Percentiles rank a stretch among this genome's conserved stretches.
These are phyloP conservation scores for Skeletonema potamos DNA, from an alignment of 108 stramenopile species.

Conservation along the genomic window DNA sequence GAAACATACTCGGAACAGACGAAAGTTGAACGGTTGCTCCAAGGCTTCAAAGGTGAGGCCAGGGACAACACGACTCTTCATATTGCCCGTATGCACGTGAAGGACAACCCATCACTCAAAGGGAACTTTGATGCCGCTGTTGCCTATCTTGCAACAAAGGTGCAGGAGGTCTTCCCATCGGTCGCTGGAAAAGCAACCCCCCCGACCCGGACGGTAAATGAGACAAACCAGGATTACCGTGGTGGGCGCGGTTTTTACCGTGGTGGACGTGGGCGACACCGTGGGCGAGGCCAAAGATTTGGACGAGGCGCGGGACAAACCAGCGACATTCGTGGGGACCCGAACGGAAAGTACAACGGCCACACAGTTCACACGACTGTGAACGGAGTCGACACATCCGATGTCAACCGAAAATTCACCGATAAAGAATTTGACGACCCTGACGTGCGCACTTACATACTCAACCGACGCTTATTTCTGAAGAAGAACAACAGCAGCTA, in stretches of 20 bases:
- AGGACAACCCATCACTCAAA: neutral
- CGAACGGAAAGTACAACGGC: neutral
- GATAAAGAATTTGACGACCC: neutral
- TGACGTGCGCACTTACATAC: neutral
- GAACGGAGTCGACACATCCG: neutral
- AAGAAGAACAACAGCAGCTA: too few relatives aligned
- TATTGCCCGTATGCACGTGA: neutral
- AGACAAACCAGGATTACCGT: neutral
- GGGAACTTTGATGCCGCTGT: neutral
- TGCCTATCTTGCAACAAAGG: neutral
- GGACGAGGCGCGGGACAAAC: too few relatives aligned
- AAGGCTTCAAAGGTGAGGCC: neutral
- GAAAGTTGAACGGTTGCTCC: neutral
- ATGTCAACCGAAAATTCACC: neutral
- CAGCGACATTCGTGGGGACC: neutral
- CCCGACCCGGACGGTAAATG: neutral
- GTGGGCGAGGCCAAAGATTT: neutral
- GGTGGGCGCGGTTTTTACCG: neutral
- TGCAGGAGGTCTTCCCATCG: neutral
- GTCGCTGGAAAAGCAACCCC: neutral
- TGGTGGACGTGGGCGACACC: neutral
- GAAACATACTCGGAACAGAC: neutral
- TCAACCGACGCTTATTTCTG: neutral
- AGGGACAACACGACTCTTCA: neutral
- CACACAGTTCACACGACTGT: neutral